phyloP scores from a whole-genome alignment of 1,139 yeast genomes.

The Wickerhamomyces sp. region DNA sequence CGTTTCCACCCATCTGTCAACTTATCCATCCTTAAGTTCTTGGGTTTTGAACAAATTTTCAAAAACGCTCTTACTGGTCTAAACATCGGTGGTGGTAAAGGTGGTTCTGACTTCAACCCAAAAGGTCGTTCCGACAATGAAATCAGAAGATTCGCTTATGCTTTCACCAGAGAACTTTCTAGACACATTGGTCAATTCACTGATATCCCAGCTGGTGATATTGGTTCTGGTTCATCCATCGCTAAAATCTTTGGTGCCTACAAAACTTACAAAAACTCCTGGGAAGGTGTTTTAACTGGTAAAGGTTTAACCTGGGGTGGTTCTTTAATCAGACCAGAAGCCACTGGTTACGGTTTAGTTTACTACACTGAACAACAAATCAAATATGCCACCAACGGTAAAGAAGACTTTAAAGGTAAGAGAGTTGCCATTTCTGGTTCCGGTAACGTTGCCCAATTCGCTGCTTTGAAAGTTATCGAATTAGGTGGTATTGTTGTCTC shows the following conservation, averaged over 20 bases:
- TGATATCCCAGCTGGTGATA: slow-evolving; percentile 98
- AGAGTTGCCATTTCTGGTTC: slow-evolving; percentile 95
- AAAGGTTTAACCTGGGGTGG: slow-evolving; percentile 99
- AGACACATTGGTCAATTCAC: slow-evolving; percentile 96
- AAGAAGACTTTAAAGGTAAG: slow-evolving; percentile 87
- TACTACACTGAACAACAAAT: slow-evolving; percentile 98
- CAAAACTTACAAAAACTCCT: slow-evolving; percentile 86
- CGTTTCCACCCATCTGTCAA: slow-evolving; percentile 97
- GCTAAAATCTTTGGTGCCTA: slow-evolving; percentile 94
- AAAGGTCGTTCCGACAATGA: slow-evolving; percentile 90
- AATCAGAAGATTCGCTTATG: slow-evolving; percentile 93
- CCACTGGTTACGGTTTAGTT: slow-evolving; percentile 96
- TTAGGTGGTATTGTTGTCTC: slow-evolving; percentile 94
- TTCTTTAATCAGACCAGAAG: slow-evolving; percentile 97
- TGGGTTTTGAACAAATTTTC: slow-evolving; percentile 98
- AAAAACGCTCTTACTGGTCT: slow-evolving; percentile 97
- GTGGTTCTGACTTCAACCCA: slow-evolving; percentile 98
- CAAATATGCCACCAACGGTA: slow-evolving; percentile 85
- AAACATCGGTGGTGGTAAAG: slow-evolving; percentile 99
- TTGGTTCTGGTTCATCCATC: slow-evolving; percentile 89
- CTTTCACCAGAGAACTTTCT: slow-evolving; percentile 93
- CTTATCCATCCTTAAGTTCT: slow-evolving; percentile 88
- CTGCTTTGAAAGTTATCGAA: slow-evolving; percentile 95
- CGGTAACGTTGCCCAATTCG: slow-evolving; percentile 98
- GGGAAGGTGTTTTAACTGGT: slow-evolving; percentile 98